Evolutionary conservation across 2,329 filamentous ascomycete genomes (phyloP), one percentile per base, ranked within the genome.

Genomic region (Fusarium miscanthi): DNA sequence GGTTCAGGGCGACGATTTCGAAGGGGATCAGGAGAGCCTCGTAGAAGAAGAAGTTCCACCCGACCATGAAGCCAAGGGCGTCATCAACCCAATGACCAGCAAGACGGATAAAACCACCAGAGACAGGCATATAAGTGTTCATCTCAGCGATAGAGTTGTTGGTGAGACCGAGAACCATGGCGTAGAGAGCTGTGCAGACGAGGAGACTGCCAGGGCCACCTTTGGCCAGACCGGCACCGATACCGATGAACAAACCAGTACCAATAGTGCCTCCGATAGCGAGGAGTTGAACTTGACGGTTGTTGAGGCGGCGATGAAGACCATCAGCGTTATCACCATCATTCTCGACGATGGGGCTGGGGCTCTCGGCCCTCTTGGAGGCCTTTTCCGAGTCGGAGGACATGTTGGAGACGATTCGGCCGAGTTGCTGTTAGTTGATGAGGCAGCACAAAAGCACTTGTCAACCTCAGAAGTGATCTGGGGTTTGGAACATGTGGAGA

Each of bases 21-120:
- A 80, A 81, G 7, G 79, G 79, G 25, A 80, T 79, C 40, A 79
- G 58, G 16, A 80, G 66, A 16, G 78, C 79, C 65, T 80, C 79
- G 25, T 79, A 80, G 45, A 80, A 66, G 66, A 80, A 81, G 66
- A 78, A 81, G 72, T 81, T 80, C 77, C 77, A 80, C 3, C 78
- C 78, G 8, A 76, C 74, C 74, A 79, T 77, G 38, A 74, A 74
- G 19, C 72, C 72, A 0, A 74, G 56, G 13, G 72, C 72, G 8
- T 74, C 72, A 12, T 74, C 72, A 19, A 74, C 72, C 72, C 72
- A 74, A 14, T 68, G 51, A 10, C 71, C 71, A 21, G 71, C 71
- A 21, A 74, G 71, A 33, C 71, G 71, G 21, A 74, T 70, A 9
- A 74, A 74, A 11, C 72, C 72, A 12, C 72, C 72, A 6, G 72